A percentile compares a stretch with the other conserved stretches of the same genome.
phyloP scores from a whole-genome alignment of 306 rosid genomes.

The Cucurbita moschata region DNA sequence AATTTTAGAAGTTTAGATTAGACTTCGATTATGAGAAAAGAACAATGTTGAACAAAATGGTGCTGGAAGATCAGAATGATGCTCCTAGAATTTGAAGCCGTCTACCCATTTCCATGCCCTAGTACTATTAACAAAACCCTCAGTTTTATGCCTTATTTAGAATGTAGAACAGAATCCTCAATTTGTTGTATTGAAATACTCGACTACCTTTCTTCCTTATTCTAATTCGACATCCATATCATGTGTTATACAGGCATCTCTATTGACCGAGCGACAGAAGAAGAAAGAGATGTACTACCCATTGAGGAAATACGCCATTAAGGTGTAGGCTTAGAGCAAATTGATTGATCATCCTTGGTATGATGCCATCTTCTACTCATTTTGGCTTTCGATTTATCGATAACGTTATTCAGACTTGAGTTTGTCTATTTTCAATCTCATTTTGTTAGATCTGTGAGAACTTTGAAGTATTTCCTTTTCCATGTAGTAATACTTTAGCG shows the following conservation, averaged over 20 bases:
- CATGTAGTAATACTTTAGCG: constrained; percentile 1
- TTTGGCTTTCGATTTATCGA: constrained; percentile 11
- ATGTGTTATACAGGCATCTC: constrained; percentile 32
- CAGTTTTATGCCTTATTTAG: background rate
- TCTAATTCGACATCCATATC: background rate
- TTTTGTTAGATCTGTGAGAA: background rate
- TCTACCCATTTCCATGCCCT: background rate
- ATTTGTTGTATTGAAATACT: background rate
- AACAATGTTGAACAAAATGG: background rate
- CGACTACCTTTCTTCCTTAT: no score
- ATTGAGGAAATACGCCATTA: constrained; percentile 73
- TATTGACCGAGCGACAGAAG: constrained; percentile 75
- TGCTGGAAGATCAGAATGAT: background rate
- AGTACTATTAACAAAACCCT: background rate
- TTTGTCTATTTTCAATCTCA: background rate
- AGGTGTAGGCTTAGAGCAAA: constrained; percentile 35
- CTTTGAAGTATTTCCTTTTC: background rate
- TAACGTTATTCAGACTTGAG: constrained; percentile 7
- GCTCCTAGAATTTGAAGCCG: background rate
- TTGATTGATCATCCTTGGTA: constrained; percentile 5
- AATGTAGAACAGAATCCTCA: background rate
- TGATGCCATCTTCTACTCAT: constrained; percentile 3
- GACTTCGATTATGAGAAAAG: background rate
- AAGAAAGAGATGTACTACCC: constrained; percentile 72
- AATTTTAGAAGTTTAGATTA: background rate